These are phyloP conservation scores for Paramyrothecium sp. DNA, from an alignment of 2,329 filamentous ascomycete genomes.

Conservation along the genomic window DNA sequence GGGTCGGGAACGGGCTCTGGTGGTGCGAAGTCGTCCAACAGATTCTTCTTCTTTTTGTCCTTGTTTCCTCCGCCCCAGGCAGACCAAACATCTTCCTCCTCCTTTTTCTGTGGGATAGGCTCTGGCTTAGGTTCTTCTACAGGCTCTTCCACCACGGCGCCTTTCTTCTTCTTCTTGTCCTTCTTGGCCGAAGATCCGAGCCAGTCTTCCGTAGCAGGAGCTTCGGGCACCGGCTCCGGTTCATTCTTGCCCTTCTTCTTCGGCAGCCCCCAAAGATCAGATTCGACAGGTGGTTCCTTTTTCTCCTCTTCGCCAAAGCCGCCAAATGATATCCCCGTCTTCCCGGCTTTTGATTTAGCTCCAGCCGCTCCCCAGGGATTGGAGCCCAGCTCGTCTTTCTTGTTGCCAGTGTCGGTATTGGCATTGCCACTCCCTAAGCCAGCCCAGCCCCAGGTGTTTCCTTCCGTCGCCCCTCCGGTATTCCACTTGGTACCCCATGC, in stretches of 20 bases:
- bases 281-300: conserved; percentile 24
- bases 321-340: conserved; percentile 45
- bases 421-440: conserved; percentile 16
- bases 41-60: conserved; percentile 27
- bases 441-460: not conserved
- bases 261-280: conserved; percentile 33
- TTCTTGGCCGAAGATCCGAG: conserved; percentile 22
- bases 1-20: conserved; percentile 5
- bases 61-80: conserved; percentile 29
- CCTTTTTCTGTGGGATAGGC: conserved; percentile 22
- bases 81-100: conserved; percentile 28
- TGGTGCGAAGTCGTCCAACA: conserved; percentile 19
- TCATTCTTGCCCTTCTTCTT: conserved; percentile 29
- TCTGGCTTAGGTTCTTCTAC: conserved; percentile 17
- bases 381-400: conserved; percentile 34
- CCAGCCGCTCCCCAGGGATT: conserved; percentile 50
- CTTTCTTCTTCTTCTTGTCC: conserved; percentile 37
- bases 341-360: conserved; percentile 50
- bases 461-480: conserved; percentile 39
- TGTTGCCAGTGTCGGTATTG: conserved; percentile 28
- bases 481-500: conserved; percentile 61
- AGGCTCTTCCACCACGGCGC: conserved; percentile 16
- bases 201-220: conserved; percentile 16
- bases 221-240: conserved; percentile 1
- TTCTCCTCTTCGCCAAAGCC: conserved; percentile 42